Evolutionary conservation across 1,284 basidiomycete genomes (phyloP), one percentile per base, ranked within the genome.

Genomic region (Trametes pubescens): DNA sequence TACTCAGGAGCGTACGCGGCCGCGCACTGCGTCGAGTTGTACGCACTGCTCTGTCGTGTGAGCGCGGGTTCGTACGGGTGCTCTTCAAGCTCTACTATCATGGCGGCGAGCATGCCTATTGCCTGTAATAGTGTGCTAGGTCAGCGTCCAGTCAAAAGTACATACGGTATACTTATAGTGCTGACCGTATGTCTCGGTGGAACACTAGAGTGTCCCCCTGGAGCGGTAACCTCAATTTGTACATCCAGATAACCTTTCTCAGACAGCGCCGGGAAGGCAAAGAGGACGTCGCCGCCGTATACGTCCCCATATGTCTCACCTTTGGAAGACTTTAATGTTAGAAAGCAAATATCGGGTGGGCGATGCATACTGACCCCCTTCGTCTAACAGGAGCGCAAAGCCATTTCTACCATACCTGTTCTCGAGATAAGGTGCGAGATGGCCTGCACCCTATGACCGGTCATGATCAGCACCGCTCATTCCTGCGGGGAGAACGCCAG

Each of bases 181-280:
- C 68, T 6, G 65, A 86, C 85, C 0, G 85, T 86, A 65, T 86
- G 85, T 55, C 75, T 65, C 18, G 86, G 87, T 14, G 89, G 89
- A 11, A 81, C 77, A 61, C 85, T 87, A 2, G 87, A 88, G 74
- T 91, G 90, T 0, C 91, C 90, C 11, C 90, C 91, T 0, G 81
- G 78, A 2, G 87, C 82, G 26, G 79, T 70, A 10, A 90, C 81
- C 13, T 81, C 76, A 37, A 76, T 57, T 22, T 78, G 78, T n/a
- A 86, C 78, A 67, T 90, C 84, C 44, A 87, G 67, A 65, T 86
- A 85, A 0, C 90, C 91, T 72, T 91, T 92, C 77, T 92, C 90
- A 0, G 80, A 80, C 1, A 89, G 81, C 2, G 79, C 80, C 0
- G 86, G 88, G 1, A 76, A 66, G 2, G 83, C 84, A 61, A 86